These are phyloP conservation scores for Eurotiales sp. DNA, from an alignment of 2,329 filamentous ascomycete genomes.

Conservation along the genomic window DNA sequence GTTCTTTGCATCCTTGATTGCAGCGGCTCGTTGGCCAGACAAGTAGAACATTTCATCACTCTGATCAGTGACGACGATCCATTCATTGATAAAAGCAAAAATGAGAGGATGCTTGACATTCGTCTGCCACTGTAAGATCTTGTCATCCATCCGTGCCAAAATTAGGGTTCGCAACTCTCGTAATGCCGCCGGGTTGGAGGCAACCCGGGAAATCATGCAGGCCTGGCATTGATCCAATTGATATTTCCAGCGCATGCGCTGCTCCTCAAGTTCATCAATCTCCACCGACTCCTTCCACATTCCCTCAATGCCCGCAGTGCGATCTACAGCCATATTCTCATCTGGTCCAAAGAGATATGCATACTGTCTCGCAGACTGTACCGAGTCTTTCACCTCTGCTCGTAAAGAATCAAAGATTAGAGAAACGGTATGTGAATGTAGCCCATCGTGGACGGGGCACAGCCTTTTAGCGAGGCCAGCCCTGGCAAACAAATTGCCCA, in stretches of 20 bases:
- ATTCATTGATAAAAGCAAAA: constrained; percentile 27
- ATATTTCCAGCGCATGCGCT: constrained; percentile 18
- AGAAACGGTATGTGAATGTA: background rate
- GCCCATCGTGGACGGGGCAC: background rate
- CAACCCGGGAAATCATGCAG: constrained; percentile 35
- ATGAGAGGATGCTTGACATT: constrained; percentile 19
- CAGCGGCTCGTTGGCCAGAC: background rate
- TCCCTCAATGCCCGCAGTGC: background rate
- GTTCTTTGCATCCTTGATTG: background rate
- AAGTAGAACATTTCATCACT: background rate
- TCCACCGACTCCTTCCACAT: constrained; percentile 12
- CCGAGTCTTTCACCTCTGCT: background rate
- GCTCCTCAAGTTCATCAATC: constrained; percentile 6
- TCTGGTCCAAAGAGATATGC: constrained; percentile 7
- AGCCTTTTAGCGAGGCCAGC: background rate
- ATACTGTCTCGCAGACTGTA: background rate
- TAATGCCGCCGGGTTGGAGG: constrained; percentile 22
- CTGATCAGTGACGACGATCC: constrained; percentile 20
- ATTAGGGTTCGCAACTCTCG: constrained; percentile 23
- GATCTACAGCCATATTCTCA: background rate
- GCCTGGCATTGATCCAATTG: constrained; percentile 35
- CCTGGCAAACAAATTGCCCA: background rate
- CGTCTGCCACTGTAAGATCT: background rate
- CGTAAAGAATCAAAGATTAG: constrained; percentile 3
- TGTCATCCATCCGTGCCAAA: background rate